Evolutionary conservation across 768 basidiomycete genomes (phyloP).

Genomic region (Clitopilus passeckerianus): DNA sequence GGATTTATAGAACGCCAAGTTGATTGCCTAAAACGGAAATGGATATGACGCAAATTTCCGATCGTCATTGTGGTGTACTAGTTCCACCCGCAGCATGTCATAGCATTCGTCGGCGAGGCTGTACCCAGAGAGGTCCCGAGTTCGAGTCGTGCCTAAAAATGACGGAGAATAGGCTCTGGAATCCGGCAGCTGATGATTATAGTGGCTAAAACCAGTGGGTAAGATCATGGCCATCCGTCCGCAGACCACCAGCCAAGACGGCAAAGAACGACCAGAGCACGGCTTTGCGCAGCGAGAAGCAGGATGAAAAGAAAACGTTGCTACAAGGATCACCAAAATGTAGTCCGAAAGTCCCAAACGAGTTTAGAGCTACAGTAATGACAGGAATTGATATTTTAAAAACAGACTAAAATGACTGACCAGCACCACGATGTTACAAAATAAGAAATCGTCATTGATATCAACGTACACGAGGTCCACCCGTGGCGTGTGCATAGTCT

Average conservation of each 20-base stretch:
- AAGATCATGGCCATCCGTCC: not conserved
- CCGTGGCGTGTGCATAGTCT: conserved; percentile 3
- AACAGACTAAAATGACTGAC: not conserved
- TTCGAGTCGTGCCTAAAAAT: not conserved
- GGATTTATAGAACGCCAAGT: not conserved
- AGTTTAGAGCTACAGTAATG: not conserved
- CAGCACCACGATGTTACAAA: not conserved
- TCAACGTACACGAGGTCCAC: not conserved
- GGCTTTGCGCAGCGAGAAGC: not conserved
- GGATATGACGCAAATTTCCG: not conserved
- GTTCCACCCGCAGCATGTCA: not conserved
- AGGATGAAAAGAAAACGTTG: too few relatives aligned
- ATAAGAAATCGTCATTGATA: not conserved
- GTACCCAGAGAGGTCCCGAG: not conserved
- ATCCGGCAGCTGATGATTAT: not conserved
- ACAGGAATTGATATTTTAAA: not conserved
- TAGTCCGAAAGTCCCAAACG: not conserved
- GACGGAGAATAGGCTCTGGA: not conserved
- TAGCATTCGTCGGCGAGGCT: not conserved
- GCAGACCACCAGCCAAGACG: not conserved
- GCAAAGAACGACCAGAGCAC: not conserved
- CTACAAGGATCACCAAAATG: too few relatives aligned
- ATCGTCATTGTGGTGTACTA: not conserved
- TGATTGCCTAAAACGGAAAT: not conserved
- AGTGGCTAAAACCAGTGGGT: not conserved